Percentiles rank a stretch among this genome's conserved stretches.
These are phyloP conservation scores for Tremella fuciformis DNA, from an alignment of 768 basidiomycete species.

Conservation along the genomic window DNA sequence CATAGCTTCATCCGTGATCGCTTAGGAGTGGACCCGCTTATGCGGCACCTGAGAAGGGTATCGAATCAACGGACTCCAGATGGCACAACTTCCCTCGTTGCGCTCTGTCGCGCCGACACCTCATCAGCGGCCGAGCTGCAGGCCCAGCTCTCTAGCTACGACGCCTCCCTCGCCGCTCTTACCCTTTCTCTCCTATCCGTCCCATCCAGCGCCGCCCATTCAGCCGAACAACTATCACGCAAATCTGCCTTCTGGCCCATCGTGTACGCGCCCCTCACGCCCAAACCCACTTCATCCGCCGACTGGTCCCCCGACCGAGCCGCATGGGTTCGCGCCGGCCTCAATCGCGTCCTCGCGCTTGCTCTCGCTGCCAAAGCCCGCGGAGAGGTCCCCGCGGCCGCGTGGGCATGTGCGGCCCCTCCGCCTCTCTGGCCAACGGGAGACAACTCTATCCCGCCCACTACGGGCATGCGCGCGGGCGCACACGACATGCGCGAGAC, in stretches of 20 bases:
- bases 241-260: slow-evolving; percentile 81
- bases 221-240: slow-evolving; percentile 61
- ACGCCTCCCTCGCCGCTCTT: slow-evolving; percentile 12
- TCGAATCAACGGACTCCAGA: slow-evolving; percentile 2
- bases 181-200: slow-evolving; percentile 52
- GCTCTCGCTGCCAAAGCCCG: slow-evolving; percentile 56
- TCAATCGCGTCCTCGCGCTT: slow-evolving; percentile 58
- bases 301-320: slow-evolving; percentile 66
- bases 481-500: slow-evolving; percentile 71
- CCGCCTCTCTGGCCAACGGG: slow-evolving; percentile 25
- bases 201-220: slow-evolving; percentile 67
- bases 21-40: background rate
- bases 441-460: slow-evolving; percentile 50
- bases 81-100: slow-evolving; percentile 1
- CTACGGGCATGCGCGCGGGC: slow-evolving; percentile 49
- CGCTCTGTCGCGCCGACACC: slow-evolving; percentile 12
- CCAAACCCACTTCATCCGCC: slow-evolving; percentile 60
- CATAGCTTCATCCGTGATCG: too few species aligned
- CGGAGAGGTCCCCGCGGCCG: slow-evolving; percentile 77
- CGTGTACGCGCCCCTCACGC: slow-evolving; percentile 26
- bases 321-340: slow-evolving; percentile 72
- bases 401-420: slow-evolving; percentile 60
- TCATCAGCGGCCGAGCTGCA: background rate
- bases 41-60: slow-evolving; percentile 46
- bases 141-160: slow-evolving; percentile 4